Conservation (phyloP, 371 early-diverging fungal species). For the Lichtheimia hyalospora region DNA sequence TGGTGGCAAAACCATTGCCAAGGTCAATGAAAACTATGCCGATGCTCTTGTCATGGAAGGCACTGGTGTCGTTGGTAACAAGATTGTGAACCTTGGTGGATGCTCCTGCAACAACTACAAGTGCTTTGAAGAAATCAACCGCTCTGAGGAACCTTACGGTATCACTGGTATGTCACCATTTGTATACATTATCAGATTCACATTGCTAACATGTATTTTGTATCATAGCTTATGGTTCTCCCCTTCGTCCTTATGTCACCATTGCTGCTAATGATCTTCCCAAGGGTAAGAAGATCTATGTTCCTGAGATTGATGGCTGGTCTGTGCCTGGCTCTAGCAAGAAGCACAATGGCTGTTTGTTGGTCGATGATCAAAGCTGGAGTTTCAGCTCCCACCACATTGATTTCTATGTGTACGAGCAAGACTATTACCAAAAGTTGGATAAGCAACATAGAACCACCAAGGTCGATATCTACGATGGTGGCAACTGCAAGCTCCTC, state of each 20-base stretch:
- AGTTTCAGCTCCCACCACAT: conserved; percentile 45
- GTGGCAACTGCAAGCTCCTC: conserved; percentile 45
- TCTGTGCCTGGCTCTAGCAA: conserved; percentile 39
- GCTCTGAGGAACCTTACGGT: conserved; percentile 44
- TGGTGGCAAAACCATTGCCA: conserved; percentile 37
- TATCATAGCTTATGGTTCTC: conserved; percentile 31
- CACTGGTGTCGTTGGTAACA: conserved; percentile 41
- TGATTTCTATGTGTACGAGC: conserved; percentile 44
- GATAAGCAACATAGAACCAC: conserved; percentile 31
- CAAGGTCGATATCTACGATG: conserved; percentile 46
- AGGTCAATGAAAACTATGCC: conserved; percentile 41
- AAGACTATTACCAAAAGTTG: conserved; percentile 32
- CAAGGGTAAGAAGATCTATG: conserved; percentile 46
- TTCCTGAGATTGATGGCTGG: conserved; percentile 45
- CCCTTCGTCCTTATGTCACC: conserved; percentile 49
- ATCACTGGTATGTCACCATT: conserved; percentile 45
- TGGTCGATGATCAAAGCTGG: conserved; percentile 54
- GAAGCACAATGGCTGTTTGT: conserved; percentile 51
- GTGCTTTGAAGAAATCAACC: conserved; percentile 45
- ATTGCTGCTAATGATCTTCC: conserved; percentile 46
- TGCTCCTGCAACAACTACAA: conserved; percentile 47
- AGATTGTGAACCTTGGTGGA: conserved; percentile 49
- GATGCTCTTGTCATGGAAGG: conserved; percentile 55
- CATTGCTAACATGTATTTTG: conserved; percentile 3
- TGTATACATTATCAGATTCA: background rate